These are phyloP conservation scores for Skeletonema tropicum DNA, from an alignment of 108 stramenopile species.

Conservation along the genomic window DNA sequence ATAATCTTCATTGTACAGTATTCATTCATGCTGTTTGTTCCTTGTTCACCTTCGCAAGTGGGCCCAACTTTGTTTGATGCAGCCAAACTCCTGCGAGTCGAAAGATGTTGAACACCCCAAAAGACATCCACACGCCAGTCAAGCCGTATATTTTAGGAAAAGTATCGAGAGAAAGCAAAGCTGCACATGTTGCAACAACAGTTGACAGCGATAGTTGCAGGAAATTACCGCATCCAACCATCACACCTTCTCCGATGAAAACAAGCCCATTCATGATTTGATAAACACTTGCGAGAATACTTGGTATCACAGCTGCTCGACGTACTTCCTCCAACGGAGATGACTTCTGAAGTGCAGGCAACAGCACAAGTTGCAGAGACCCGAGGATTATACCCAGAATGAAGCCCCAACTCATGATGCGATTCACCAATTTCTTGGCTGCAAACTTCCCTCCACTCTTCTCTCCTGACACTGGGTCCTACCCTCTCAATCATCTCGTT, in stretches of 20 bases:
- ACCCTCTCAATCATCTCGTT: constrained; percentile 75
- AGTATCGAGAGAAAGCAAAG: constrained; percentile 66
- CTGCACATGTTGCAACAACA: constrained; percentile 71
- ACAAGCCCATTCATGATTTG: constrained; percentile 88
- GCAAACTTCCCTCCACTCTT: constrained; percentile 58
- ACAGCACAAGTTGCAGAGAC: constrained; percentile 63
- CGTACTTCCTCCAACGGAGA: constrained; percentile 85
- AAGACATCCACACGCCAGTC: constrained; percentile 86
- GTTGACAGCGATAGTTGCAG: constrained; percentile 76
- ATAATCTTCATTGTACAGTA: constrained; percentile 11
- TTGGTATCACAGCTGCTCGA: constrained; percentile 80
- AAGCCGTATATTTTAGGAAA: constrained; percentile 72
- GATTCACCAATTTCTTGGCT: constrained; percentile 74
- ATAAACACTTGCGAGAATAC: constrained; percentile 78
- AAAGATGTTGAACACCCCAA: constrained; percentile 81
- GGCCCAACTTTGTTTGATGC: constrained; percentile 76
- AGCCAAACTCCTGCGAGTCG: constrained; percentile 77
- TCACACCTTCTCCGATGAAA: constrained; percentile 86
- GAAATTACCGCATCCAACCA: constrained; percentile 71
- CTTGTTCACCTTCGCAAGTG: constrained; percentile 41
- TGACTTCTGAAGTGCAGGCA: constrained; percentile 78
- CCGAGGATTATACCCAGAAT: constrained; percentile 73
- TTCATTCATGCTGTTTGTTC: constrained; percentile 36
- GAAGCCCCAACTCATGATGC: constrained; percentile 86
- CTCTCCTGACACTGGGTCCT: constrained; percentile 56